Percentiles rank a stretch among this genome's conserved stretches.
These are phyloP conservation scores for Cinnamomum chago DNA, from an alignment of 164 flowering plant species.

Conservation along the genomic window DNA sequence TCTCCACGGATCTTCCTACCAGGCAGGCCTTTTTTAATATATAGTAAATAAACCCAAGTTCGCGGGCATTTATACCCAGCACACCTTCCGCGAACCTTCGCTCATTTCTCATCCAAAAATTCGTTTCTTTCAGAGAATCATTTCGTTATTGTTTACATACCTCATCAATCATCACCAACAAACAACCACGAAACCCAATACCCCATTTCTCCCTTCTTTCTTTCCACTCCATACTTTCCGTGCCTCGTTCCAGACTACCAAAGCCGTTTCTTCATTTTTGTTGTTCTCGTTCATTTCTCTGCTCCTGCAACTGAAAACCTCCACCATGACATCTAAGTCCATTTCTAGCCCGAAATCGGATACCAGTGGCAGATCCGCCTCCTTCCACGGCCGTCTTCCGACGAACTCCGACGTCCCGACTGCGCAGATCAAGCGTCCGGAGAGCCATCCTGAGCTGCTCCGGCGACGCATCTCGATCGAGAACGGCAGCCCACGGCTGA, in stretches of 20 bases:
- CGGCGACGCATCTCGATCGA: constrained; percentile 1
- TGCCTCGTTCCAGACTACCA: not conserved
- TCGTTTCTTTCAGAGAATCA: no score
- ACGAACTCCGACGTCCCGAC: not conserved
- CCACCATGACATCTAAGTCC: constrained; percentile 2
- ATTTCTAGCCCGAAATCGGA: constrained; percentile 1
- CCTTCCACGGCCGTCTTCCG: not conserved
- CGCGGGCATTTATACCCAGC: not conserved
- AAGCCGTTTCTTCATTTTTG: not conserved
- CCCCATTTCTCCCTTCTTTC: not conserved
- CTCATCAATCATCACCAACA: no score
- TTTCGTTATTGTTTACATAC: no score
- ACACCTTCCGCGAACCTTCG: not conserved
- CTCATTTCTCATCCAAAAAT: not conserved
- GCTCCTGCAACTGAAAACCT: not conserved
- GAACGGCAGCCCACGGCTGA: constrained; percentile 11
- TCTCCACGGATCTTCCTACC: no score
- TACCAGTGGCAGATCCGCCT: not conserved
- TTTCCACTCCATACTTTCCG: not conserved
- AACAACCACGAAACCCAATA: no score
- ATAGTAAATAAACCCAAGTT: not conserved
- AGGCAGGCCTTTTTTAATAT: no score
- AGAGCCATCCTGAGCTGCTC: constrained; percentile 14
- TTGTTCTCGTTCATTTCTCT: not conserved
- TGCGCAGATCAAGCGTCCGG: constrained; percentile 4